These are phyloP conservation scores for Penicillium sp. DNA, from an alignment of 2,329 filamentous ascomycete genomes.

Conservation along the genomic window DNA sequence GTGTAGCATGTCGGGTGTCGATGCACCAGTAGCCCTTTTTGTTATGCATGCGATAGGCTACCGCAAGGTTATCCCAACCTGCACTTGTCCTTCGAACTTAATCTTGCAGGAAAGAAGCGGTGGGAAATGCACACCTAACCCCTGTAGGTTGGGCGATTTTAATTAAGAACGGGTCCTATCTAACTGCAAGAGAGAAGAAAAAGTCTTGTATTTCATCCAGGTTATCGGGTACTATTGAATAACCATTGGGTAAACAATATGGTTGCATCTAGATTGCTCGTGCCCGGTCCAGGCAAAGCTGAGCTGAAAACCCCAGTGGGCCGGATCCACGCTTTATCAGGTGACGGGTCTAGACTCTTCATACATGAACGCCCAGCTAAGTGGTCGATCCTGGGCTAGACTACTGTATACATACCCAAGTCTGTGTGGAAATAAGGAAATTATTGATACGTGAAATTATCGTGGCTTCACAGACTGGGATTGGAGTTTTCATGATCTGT, in stretches of 20 bases:
- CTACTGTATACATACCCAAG: slow-evolving; percentile 12
- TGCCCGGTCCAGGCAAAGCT: neutral
- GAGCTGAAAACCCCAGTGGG: neutral
- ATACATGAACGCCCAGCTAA: neutral
- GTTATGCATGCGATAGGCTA: slow-evolving; percentile 10
- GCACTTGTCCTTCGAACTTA: slow-evolving; percentile 1
- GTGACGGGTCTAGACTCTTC: slow-evolving; percentile 1
- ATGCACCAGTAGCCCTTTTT: slow-evolving; percentile 12
- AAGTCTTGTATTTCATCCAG: neutral
- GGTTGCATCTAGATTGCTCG: slow-evolving; percentile 1
- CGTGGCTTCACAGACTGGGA: neutral
- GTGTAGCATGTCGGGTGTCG: slow-evolving; percentile 1
- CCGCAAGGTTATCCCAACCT: slow-evolving; percentile 17
- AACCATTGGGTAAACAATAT: neutral
- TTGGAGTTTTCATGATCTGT: neutral
- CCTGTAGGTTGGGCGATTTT: neutral
- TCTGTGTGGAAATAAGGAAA: neutral
- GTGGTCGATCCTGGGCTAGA: neutral
- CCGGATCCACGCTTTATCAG: slow-evolving; percentile 4
- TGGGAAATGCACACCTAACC: slow-evolving; percentile 3
- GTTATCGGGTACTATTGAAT: neutral
- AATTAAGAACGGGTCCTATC: neutral
- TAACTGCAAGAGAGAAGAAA: neutral
- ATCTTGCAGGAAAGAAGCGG: slow-evolving; percentile 12
- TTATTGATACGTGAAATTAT: neutral